A percentile compares a stretch with the other conserved stretches of the same genome.
Conservation (phyloP, 768 basidiomycete species). For the Termitomyces eurrhizus region DNA sequence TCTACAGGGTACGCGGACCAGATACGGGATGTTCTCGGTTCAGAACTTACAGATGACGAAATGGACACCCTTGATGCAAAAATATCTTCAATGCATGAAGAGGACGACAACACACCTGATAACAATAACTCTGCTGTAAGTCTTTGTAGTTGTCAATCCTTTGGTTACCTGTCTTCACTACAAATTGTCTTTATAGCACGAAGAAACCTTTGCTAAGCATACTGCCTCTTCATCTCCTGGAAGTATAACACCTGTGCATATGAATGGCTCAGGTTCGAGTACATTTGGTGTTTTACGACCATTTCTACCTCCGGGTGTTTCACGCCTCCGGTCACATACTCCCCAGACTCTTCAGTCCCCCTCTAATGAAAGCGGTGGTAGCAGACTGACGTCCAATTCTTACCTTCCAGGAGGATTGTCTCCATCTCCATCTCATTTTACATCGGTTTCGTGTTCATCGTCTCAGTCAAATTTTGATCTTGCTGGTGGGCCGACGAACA, state of each 20-base stretch:
- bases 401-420: conserved; percentile 41
- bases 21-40: conserved; percentile 68
- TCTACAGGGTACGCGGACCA: conserved; percentile 60
- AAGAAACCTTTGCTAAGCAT: conserved; percentile 31
- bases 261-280: conserved; percentile 31
- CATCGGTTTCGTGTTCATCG: conserved; percentile 66
- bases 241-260: conserved; percentile 33
- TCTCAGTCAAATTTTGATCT: conserved; percentile 50
- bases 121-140: conserved; percentile 29
- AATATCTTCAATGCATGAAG: conserved; percentile 38
- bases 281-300: conserved; percentile 44
- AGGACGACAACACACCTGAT: conserved; percentile 23
- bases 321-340: conserved; percentile 71
- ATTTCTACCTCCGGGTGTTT: conserved; percentile 72
- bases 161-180: conserved; percentile 3
- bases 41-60: conserved; percentile 51
- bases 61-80: conserved; percentile 40
- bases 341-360: conserved; percentile 43
- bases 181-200: conserved; percentile 23
- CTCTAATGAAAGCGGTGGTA: conserved; percentile 37
- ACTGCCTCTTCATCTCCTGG: conserved; percentile 34
- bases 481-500: conserved; percentile 16
- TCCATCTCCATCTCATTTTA: conserved; percentile 61
- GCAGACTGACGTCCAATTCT: conserved; percentile 39
- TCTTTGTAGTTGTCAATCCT: conserved; percentile 1